Conservation (phyloP, 2,329 filamentous ascomycete genomes). For the Remersonia thermophila region DNA sequence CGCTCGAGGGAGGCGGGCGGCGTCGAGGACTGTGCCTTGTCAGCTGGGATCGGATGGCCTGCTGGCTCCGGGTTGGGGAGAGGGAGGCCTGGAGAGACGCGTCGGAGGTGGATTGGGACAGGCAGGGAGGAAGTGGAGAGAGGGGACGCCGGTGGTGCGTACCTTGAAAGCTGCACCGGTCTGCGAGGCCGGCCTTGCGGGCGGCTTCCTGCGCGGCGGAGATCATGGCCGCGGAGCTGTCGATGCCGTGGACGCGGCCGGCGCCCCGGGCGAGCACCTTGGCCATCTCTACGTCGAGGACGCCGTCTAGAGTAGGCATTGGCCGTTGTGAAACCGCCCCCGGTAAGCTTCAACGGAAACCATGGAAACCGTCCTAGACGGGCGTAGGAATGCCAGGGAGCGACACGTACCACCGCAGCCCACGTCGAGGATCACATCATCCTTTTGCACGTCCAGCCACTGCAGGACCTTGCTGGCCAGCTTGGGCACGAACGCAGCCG, state of each 20-base stretch:
- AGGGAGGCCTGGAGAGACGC: too few relatives aligned
- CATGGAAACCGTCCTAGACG: too few relatives aligned
- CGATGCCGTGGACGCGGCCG: slow-evolving; percentile 42
- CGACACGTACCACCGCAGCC: slow-evolving; percentile 51
- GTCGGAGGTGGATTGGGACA: neutral
- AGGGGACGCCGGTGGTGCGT: slow-evolving; percentile 4
- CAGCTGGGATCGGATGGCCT: too few relatives aligned
- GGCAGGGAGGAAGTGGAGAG: neutral
- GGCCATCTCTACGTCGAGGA: slow-evolving; percentile 43
- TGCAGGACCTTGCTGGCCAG: slow-evolving; percentile 44
- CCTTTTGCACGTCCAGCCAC: slow-evolving; percentile 45
- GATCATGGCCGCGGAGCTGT: slow-evolving; percentile 49
- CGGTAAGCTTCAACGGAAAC: too few relatives aligned
- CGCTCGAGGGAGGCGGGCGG: slow-evolving; percentile 26
- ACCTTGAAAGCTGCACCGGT: slow-evolving; percentile 34
- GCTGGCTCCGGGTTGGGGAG: too few relatives aligned
- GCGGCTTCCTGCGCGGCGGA: slow-evolving; percentile 33
- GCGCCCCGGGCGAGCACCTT: slow-evolving; percentile 32
- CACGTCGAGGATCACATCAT: slow-evolving; percentile 48
- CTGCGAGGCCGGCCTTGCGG: slow-evolving; percentile 18
- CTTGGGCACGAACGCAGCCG: slow-evolving; percentile 52
- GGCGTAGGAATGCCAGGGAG: too few relatives aligned
- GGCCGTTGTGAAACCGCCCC: too few relatives aligned
- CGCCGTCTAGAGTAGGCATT: slow-evolving; percentile 47
- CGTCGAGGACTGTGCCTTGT: slow-evolving; percentile 36